Conservation (phyloP, 495 filamentous ascomycete genomes). For the Penicillium steckii region DNA sequence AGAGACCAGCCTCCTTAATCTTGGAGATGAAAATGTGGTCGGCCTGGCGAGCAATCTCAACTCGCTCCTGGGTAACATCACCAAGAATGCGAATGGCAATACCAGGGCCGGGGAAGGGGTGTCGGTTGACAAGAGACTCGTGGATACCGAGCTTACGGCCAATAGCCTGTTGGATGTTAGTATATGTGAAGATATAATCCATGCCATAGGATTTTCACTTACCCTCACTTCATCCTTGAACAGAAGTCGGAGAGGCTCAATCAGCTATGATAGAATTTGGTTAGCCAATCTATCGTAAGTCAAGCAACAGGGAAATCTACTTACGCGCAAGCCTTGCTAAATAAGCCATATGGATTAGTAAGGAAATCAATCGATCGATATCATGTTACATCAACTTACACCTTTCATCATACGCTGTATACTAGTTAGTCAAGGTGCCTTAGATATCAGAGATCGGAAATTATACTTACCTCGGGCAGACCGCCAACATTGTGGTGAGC, state of each 20-base stretch:
- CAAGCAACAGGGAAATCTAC: background rate
- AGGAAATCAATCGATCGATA: conserved; percentile 1
- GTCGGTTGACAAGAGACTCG: conserved; percentile 75
- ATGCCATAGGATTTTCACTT: background rate
- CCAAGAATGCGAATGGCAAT: conserved; percentile 89
- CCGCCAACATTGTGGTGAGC: conserved; percentile 33
- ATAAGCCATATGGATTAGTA: conserved; percentile 14
- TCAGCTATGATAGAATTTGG: conserved; percentile 34
- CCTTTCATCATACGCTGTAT: conserved; percentile 24
- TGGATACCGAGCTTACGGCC: conserved; percentile 75
- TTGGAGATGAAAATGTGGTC: conserved; percentile 82
- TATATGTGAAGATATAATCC: background rate
- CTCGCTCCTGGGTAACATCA: conserved; percentile 76
- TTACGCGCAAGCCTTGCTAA: conserved; percentile 29
- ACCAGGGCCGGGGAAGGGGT: conserved; percentile 80
- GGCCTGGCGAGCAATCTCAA: conserved; percentile 78
- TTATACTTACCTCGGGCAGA: conserved; percentile 23
- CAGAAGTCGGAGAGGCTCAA: conserved; percentile 77
- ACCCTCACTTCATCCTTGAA: conserved; percentile 78
- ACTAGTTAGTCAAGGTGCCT: conserved; percentile 9
- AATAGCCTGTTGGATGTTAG: conserved; percentile 38
- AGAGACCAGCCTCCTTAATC: conserved; percentile 81
- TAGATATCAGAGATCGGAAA: background rate
- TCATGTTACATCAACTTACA: conserved; percentile 14
- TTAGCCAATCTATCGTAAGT: background rate